Conservation (phyloP, 495 filamentous ascomycete species). For the Platismatia glauca region DNA sequence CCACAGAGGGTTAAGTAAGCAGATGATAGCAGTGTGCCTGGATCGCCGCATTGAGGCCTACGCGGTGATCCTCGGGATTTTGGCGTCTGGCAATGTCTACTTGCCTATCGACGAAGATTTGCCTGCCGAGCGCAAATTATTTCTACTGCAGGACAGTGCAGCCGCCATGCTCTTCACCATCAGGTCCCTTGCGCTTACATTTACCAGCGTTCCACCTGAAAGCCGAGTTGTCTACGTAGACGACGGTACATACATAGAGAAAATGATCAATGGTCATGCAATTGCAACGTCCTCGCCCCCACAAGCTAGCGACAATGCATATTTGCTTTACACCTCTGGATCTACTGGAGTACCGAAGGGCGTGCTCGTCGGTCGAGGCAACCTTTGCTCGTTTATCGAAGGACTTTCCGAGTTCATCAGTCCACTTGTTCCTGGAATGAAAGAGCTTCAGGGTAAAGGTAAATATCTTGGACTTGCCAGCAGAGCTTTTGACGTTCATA, state of each 20-base stretch:
- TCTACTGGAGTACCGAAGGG: constrained; percentile 42
- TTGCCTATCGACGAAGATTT: constrained; percentile 50
- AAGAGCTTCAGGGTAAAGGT: constrained; percentile 27
- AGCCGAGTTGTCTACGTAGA: constrained; percentile 30
- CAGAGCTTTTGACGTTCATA: constrained; percentile 33
- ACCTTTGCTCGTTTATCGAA: constrained; percentile 40
- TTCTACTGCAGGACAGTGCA: constrained; percentile 34
- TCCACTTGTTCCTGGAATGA: constrained; percentile 22
- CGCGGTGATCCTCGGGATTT: constrained; percentile 36
- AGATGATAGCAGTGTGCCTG: constrained; percentile 37
- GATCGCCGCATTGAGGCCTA: constrained; percentile 37
- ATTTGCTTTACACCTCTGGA: constrained; percentile 40
- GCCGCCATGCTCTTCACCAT: constrained; percentile 30
- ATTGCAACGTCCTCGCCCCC: constrained; percentile 17
- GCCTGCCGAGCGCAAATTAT: constrained; percentile 37
- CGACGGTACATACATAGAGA: constrained; percentile 24
- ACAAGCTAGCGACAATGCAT: constrained; percentile 23
- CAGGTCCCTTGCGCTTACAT: constrained; percentile 19
- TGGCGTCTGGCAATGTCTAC: constrained; percentile 62
- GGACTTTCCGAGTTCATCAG: constrained; percentile 30
- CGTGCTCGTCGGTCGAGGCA: constrained; percentile 34
- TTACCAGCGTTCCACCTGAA: constrained; percentile 23
- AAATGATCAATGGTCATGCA: constrained; percentile 19
- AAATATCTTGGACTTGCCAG: constrained; percentile 32
- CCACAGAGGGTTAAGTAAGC: constrained; percentile 27